These are phyloP conservation scores for Hymenotorrendiella dingleyae DNA, from an alignment of 2,329 filamentous ascomycete genomes.

Conservation along the genomic window DNA sequence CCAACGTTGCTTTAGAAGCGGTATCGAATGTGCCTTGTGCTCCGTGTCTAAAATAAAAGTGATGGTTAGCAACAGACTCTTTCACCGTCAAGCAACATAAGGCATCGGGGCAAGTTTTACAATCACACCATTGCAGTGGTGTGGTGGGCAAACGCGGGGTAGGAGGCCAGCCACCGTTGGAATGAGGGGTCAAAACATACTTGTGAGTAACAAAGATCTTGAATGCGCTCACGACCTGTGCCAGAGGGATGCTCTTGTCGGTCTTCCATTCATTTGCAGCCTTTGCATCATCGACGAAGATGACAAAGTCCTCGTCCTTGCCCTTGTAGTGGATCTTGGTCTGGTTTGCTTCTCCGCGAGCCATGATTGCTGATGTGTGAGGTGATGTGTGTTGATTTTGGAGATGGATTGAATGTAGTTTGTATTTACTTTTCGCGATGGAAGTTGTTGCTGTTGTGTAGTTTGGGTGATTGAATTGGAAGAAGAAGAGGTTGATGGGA, in stretches of 20 bases:
- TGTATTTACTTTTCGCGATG: no score
- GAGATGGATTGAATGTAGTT: conserved; percentile 5
- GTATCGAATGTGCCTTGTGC: conserved; percentile 72
- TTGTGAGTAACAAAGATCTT: conserved; percentile 87
- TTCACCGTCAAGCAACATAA: not conserved
- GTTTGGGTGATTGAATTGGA: conserved; percentile 9
- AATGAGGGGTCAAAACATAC: conserved; percentile 47
- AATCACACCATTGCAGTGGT: not conserved
- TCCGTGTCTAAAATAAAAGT: conserved; percentile 60
- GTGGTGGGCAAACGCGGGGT: conserved; percentile 11
- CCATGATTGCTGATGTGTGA: conserved; percentile 35
- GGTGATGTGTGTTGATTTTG: conserved; percentile 3
- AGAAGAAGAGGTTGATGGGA: conserved; percentile 3
- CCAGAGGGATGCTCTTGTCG: conserved; percentile 72
- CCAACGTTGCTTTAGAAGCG: conserved; percentile 68
- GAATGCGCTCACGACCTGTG: conserved; percentile 81
- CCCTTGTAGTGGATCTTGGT: conserved; percentile 68
- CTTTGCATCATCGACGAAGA: conserved; percentile 56
- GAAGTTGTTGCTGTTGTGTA: conserved; percentile 5
- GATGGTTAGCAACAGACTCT: not conserved
- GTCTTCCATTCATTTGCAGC: conserved; percentile 74
- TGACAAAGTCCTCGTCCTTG: conserved; percentile 59
- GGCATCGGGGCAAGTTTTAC: not conserved
- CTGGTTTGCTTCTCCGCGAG: conserved; percentile 49
- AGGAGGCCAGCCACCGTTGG: conserved; percentile 1